Percentiles rank a stretch among this genome's conserved stretches.
Conservation (phyloP, 2,329 filamentous ascomycete genomes). For the Trichoderma semiorbis region DNA sequence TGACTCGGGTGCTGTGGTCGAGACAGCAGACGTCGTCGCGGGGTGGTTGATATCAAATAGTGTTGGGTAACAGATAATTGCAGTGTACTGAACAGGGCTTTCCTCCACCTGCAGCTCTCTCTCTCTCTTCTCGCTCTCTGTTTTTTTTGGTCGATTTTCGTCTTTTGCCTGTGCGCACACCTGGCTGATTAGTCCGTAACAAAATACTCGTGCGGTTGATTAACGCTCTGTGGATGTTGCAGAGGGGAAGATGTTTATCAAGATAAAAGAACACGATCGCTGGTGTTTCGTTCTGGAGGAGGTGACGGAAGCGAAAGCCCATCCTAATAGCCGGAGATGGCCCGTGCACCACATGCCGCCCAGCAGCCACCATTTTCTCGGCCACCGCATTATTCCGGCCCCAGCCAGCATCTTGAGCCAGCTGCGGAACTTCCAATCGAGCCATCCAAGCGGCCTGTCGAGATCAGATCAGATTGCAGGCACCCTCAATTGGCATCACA, state of each 20-base stretch:
- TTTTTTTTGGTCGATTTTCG: background rate
- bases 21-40: background rate
- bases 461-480: background rate
- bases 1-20: background rate
- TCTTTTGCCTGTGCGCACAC: background rate
- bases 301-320: constrained; percentile 13
- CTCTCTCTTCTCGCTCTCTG: background rate
- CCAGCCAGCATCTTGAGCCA: background rate
- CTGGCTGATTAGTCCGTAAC: background rate
- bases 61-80: background rate
- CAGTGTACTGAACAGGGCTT: background rate
- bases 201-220: background rate
- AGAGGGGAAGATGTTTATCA: background rate
- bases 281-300: constrained; percentile 8
- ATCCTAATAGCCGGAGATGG: constrained; percentile 18
- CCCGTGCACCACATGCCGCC: constrained; percentile 20
- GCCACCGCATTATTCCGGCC: constrained; percentile 25
- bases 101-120: background rate
- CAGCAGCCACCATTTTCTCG: background rate
- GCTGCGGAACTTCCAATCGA: constrained; percentile 10
- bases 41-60: background rate
- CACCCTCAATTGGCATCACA: constrained; percentile 29
- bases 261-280: constrained; percentile 12
- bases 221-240: background rate
- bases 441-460: background rate